Evolutionary conservation across 768 basidiomycete genomes (phyloP), one percentile per base, ranked within the genome.

Genomic region (Imleria badia): DNA sequence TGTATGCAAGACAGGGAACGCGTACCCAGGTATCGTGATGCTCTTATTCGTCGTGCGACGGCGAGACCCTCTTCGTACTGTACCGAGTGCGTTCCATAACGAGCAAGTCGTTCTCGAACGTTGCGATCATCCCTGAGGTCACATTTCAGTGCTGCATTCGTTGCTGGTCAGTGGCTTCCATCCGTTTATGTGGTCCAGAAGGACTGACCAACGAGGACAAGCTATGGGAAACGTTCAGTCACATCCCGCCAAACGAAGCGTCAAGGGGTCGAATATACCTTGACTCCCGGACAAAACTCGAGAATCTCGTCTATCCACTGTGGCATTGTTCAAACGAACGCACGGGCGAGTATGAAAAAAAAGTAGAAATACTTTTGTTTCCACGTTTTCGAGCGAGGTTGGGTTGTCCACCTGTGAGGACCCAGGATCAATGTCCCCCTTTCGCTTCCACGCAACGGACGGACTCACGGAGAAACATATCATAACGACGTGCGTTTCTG

Each of bases 401-500:
- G 95, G 96, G 60, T 94, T 94, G 69, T 98, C 96, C 31, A 96
- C 87, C 89, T 91, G 60, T 9, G 15, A 17, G 26, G 31, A 47
- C 29, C 6, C 40, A 15, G 30, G 22, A 19, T 63, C 48, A 58
- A 20, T 19, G 39, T 40, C 30, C 43, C 29, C 1, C 14, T 20
- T 17, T 30, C 8, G n/a, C 10, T 33, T 8, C 42, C 3, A 15
- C 14, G 5, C 3, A 23, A 45, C 3, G 2, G 5, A 8, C 9
- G 7, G 14, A 75, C 84, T 53, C 59, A 92, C 93, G 35, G 95
- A 96, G 71, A 97, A 98, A 72, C 96, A 98, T 23, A 98, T 77
- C 89, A 98, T 90, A 59, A 98, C 81, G 55, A 98, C 89, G 73
- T 98, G 91, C 1, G 96, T 97, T 72, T 98, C 96, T 10, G 96